A percentile compares a stretch with the other conserved stretches of the same genome.
Conservation (phyloP, 192 early-diverging fungal species). For the Diversispora epigaea region DNA sequence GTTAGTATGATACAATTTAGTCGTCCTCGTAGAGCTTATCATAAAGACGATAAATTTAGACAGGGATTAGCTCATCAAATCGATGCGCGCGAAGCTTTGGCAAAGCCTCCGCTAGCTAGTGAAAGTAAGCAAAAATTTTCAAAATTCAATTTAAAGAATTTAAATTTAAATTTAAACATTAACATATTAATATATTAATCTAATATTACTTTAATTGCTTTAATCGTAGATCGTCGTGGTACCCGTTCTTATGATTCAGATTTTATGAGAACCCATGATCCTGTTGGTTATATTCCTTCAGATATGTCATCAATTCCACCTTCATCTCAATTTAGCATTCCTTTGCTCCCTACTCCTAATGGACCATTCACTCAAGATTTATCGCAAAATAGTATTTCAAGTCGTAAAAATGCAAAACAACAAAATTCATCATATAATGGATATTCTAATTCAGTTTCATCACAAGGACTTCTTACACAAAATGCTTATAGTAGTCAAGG, state of each 20-base stretch:
- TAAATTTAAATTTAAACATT: background rate
- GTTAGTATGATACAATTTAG: constrained; percentile 87
- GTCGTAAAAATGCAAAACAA: constrained; percentile 46
- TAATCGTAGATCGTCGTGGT: constrained; percentile 44
- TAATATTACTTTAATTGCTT: background rate
- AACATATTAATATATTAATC: background rate
- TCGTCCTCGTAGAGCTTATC: constrained; percentile 60
- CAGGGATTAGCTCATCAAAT: constrained; percentile 59
- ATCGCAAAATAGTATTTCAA: constrained; percentile 53
- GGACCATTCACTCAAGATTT: constrained; percentile 63
- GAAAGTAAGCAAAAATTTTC: constrained; percentile 43
- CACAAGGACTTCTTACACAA: constrained; percentile 45
- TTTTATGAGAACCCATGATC: constrained; percentile 52
- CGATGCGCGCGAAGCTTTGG: constrained; percentile 62
- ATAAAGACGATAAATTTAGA: constrained; percentile 56
- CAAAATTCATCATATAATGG: constrained; percentile 37
- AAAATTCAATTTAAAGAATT: no score
- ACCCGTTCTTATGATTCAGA: constrained; percentile 49
- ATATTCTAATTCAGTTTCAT: constrained; percentile 33
- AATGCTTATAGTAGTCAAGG: constrained; percentile 60
- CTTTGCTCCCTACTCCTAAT: constrained; percentile 53
- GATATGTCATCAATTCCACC: constrained; percentile 45
- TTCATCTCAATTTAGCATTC: constrained; percentile 51
- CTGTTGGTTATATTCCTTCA: constrained; percentile 52
- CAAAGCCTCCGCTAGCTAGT: constrained; percentile 49